These are phyloP conservation scores for Mayamaea pseudoterrestris DNA, from an alignment of 108 stramenopile genomes.

Conservation along the genomic window DNA sequence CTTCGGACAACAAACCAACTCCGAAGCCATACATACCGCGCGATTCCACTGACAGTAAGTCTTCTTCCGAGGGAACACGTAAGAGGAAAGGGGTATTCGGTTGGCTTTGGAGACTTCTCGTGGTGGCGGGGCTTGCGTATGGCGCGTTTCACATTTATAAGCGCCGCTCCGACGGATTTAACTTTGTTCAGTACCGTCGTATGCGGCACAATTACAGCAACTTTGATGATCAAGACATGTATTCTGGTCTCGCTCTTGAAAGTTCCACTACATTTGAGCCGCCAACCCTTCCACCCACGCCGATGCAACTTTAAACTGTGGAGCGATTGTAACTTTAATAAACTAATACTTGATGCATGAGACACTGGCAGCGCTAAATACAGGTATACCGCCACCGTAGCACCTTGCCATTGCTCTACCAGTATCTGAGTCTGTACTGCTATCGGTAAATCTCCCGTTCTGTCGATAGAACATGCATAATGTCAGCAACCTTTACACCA, in stretches of 20 bases:
- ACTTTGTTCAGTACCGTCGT: conserved; percentile 55
- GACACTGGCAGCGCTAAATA: no score
- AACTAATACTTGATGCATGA: no score
- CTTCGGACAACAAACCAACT: conserved; percentile 12
- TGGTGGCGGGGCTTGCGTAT: conserved; percentile 30
- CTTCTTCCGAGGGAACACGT: conserved; percentile 2
- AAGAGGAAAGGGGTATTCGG: conserved; percentile 25
- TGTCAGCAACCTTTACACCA: no score
- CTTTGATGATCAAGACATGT: conserved; percentile 49
- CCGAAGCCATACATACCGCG: conserved; percentile 24
- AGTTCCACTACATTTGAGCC: conserved; percentile 69
- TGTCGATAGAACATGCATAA: no score
- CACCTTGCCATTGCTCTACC: no score
- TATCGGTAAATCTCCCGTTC: no score
- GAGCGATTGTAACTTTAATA: no score
- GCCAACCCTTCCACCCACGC: conserved; percentile 66
- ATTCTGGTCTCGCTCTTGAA: conserved; percentile 38
- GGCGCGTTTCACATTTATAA: conserved; percentile 49
- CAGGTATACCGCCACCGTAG: no score
- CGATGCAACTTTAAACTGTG: no score
- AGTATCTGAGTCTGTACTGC: no score
- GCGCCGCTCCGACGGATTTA: conserved; percentile 41
- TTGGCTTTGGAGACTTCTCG: conserved; percentile 36
- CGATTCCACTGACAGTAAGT: conserved; percentile 1
- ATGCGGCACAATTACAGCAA: conserved; percentile 25